Evolutionary conservation across 2,329 filamentous ascomycete species (phyloP).

Genomic region (Didymella lethalis): DNA sequence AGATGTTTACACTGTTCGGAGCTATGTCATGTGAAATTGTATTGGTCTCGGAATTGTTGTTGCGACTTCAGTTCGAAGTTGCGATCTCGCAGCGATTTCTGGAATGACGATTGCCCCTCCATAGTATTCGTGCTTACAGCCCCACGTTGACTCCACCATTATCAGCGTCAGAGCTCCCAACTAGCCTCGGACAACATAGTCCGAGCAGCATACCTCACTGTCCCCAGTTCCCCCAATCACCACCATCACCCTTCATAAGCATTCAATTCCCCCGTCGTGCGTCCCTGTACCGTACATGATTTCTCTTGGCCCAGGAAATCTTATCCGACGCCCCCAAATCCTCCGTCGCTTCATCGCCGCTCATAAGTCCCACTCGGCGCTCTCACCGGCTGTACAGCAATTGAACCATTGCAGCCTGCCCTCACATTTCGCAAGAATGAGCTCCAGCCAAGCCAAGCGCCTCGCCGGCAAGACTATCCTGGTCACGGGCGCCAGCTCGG

Average conservation of each 20-base stretch:
- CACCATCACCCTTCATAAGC: conserved; percentile 7
- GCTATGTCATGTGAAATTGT: neutral
- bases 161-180: conserved; percentile 14
- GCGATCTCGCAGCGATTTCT: conserved; percentile 1
- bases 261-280: conserved; percentile 11
- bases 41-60: too few relatives aligned
- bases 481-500: conserved; percentile 90
- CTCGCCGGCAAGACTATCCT: conserved; percentile 92
- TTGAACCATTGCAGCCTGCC: conserved; percentile 17
- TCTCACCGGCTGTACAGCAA: conserved; percentile 14
- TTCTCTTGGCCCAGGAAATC: conserved; percentile 14
- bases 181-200: conserved; percentile 12
- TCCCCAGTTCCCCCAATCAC: conserved; percentile 10
- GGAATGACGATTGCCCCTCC: conserved; percentile 13
- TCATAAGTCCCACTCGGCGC: conserved; percentile 8
- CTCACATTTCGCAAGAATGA: conserved; percentile 60
- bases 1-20: neutral
- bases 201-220: conserved; percentile 8
- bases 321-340: conserved; percentile 8
- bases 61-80: too few relatives aligned
- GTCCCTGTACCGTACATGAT: conserved; percentile 16
- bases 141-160: conserved; percentile 1
- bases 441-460: conserved; percentile 75
- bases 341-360: conserved; percentile 2
- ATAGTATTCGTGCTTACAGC: conserved; percentile 13